Percentiles rank a stretch among this genome's conserved stretches.
These are phyloP conservation scores for Tricholoma bakamatsutake DNA, from an alignment of 768 basidiomycete genomes.

Conservation along the genomic window DNA sequence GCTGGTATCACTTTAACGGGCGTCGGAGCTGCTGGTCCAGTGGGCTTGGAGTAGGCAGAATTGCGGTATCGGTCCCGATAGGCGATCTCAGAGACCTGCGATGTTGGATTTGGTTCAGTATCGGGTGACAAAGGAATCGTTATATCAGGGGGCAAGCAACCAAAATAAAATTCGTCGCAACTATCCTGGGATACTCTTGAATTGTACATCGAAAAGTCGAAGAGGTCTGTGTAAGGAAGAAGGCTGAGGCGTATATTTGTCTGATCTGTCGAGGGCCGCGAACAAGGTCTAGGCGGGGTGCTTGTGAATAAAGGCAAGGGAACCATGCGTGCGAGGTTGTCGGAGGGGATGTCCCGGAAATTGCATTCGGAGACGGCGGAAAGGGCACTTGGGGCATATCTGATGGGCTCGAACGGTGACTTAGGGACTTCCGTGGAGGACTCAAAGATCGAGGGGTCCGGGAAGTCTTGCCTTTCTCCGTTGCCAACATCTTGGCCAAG, in stretches of 20 bases:
- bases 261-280: not conserved
- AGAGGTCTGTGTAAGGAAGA: constrained; percentile 16
- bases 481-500: not conserved
- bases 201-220: constrained; percentile 17
- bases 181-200: constrained; percentile 12
- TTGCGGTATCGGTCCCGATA: not conserved
- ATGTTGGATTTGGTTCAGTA: not conserved
- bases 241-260: constrained; percentile 3
- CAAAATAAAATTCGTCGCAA: not conserved
- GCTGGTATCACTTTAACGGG: not conserved
- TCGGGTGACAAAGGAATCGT: not conserved
- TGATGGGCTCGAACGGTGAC: constrained; percentile 1
- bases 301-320: constrained; percentile 4
- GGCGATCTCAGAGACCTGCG: not conserved
- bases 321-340: constrained; percentile 4
- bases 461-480: not conserved
- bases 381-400: constrained; percentile 9
- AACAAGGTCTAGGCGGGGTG: not conserved
- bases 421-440: not conserved
- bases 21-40: not conserved
- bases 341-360: constrained; percentile 13
- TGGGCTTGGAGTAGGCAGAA: not conserved
- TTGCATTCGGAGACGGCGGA: constrained; percentile 11
- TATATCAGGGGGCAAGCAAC: not conserved
- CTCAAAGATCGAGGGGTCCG: not conserved